Evolutionary conservation across 2,329 filamentous ascomycete genomes (phyloP).

Genomic region (Colletotrichum eremochloae): DNA sequence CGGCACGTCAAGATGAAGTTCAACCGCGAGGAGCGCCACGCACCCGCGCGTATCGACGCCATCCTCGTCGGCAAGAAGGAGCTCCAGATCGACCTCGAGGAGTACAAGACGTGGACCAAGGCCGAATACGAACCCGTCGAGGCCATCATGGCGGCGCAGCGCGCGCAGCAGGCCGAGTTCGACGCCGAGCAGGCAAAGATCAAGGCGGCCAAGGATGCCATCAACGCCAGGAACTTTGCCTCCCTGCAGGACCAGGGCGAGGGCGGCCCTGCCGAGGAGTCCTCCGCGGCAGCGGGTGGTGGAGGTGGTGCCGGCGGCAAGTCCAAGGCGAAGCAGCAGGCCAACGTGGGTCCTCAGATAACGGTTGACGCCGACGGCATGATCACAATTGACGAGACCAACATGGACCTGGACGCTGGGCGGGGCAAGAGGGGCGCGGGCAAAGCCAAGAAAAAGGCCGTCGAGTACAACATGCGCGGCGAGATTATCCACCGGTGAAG

Average conservation of each 20-base stretch:
- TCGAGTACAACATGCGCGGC: slow-evolving; percentile 48
- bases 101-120: slow-evolving; percentile 67
- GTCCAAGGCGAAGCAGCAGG: slow-evolving; percentile 14
- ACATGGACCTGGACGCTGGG: slow-evolving; percentile 36
- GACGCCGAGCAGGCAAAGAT: slow-evolving; percentile 59
- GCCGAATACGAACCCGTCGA: slow-evolving; percentile 68
- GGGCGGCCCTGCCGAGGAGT: slow-evolving; percentile 40
- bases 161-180: slow-evolving; percentile 59
- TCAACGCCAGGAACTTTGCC: slow-evolving; percentile 62
- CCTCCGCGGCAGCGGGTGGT: slow-evolving; percentile 16
- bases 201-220: slow-evolving; percentile 62
- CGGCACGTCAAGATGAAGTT: slow-evolving; percentile 86
- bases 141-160: slow-evolving; percentile 68
- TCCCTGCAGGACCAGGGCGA: slow-evolving; percentile 61
- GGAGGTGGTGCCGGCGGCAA: slow-evolving; percentile 8
- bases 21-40: slow-evolving; percentile 80
- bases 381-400: slow-evolving; percentile 42
- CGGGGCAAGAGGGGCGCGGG: slow-evolving; percentile 49
- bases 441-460: slow-evolving; percentile 49
- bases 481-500: slow-evolving; percentile 38
- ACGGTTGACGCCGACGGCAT: slow-evolving; percentile 41
- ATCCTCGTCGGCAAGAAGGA: slow-evolving; percentile 73
- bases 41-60: slow-evolving; percentile 73
- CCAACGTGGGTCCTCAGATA: slow-evolving; percentile 32
- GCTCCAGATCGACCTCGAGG: slow-evolving; percentile 70